Conservation (phyloP, 2,329 filamentous ascomycete species). For the Cytospora leucostoma region DNA sequence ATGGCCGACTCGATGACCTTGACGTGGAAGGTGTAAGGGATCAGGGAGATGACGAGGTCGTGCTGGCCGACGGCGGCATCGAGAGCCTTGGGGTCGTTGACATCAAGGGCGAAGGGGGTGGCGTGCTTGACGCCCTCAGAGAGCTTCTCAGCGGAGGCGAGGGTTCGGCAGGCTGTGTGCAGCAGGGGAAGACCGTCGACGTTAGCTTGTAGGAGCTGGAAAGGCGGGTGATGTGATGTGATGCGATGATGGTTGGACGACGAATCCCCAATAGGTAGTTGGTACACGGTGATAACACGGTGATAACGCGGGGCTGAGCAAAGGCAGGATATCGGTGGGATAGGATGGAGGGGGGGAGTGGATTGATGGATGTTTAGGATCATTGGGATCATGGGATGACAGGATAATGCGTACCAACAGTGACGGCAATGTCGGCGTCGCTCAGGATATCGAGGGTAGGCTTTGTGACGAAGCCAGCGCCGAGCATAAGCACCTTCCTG, state of each 20-base stretch:
- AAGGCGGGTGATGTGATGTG: neutral
- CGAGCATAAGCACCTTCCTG: slow-evolving; percentile 47
- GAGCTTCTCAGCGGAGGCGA: slow-evolving; percentile 75
- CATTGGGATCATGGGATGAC: slow-evolving; percentile 29
- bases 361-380: neutral
- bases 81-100: slow-evolving; percentile 72
- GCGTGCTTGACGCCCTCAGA: slow-evolving; percentile 71
- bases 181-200: neutral
- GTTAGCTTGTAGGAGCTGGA: slow-evolving; percentile 5
- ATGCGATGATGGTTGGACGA: neutral
- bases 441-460: slow-evolving; percentile 66
- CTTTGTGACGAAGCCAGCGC: slow-evolving; percentile 60
- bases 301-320: neutral
- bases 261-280: neutral
- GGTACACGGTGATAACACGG: slow-evolving; percentile 6
- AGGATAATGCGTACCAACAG: slow-evolving; percentile 55
- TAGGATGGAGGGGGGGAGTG: neutral
- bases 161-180: slow-evolving; percentile 72
- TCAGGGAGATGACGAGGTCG: slow-evolving; percentile 78
- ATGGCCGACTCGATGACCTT: slow-evolving; percentile 92
- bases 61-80: slow-evolving; percentile 79
- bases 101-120: slow-evolving; percentile 79
- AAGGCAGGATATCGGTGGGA: neutral
- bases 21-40: slow-evolving; percentile 89
- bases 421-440: slow-evolving; percentile 62